These are phyloP conservation scores for Didymella arachidicola DNA, from an alignment of 2,329 filamentous ascomycete genomes.

Conservation along the genomic window DNA sequence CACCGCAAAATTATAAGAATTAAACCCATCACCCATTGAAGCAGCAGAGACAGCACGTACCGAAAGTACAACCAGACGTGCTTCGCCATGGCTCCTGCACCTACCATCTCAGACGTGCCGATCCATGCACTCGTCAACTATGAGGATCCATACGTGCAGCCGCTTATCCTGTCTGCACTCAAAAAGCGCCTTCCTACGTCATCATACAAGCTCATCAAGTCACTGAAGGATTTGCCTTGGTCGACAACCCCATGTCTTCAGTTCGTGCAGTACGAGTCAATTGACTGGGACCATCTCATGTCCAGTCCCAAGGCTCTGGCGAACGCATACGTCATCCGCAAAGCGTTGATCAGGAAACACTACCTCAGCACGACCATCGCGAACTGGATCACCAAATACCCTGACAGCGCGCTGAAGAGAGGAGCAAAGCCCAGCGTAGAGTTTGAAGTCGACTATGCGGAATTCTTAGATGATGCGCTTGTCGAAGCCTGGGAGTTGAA, in stretches of 20 bases:
- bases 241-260: constrained; percentile 68
- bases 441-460: constrained; percentile 95
- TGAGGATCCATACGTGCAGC: constrained; percentile 88
- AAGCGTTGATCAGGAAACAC: constrained; percentile 95
- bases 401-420: constrained; percentile 69
- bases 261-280: constrained; percentile 83
- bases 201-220: constrained; percentile 64
- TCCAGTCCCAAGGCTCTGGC: constrained; percentile 69
- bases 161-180: constrained; percentile 79
- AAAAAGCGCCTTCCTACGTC: constrained; percentile 64
- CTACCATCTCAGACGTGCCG: constrained; percentile 20
- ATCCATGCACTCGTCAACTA: constrained; percentile 81
- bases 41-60: constrained; percentile 1
- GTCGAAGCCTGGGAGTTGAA: constrained; percentile 88
- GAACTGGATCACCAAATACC: constrained; percentile 86
- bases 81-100: constrained; percentile 22
- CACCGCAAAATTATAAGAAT: neutral
- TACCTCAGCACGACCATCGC: constrained; percentile 85
- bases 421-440: constrained; percentile 82
- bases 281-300: constrained; percentile 82
- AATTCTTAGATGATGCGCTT: constrained; percentile 93
- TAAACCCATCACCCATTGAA: neutral
- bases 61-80: neutral
- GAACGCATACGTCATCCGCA: constrained; percentile 94
- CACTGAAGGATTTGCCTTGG: constrained; percentile 58